phyloP scores from a whole-genome alignment of 106 monocot species.

The Cymbidium sinense region DNA sequence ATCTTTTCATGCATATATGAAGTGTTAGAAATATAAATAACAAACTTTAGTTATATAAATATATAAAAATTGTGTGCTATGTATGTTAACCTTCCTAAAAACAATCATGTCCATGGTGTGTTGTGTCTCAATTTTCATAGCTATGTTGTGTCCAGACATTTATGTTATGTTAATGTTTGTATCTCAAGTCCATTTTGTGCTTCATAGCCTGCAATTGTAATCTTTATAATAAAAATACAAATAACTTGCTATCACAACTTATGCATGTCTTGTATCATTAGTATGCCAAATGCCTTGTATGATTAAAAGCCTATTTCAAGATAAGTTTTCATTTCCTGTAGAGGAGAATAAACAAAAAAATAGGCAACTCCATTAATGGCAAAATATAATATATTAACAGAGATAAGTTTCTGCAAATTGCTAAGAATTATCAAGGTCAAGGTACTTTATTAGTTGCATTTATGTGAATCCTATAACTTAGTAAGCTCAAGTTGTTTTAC shows the following conservation, averaged over 20 bases:
- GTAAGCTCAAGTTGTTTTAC: conserved; percentile 26
- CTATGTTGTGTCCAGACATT: background rate
- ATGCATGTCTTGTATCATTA: background rate
- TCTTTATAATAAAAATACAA: background rate
- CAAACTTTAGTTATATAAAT: too few species aligned
- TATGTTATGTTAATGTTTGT: background rate
- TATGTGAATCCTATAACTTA: background rate
- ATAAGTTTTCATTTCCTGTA: background rate
- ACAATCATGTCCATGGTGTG: background rate
- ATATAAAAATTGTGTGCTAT: too few species aligned
- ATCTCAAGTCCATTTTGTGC: background rate
- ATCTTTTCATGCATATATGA: too few species aligned
- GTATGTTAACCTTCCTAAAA: too few species aligned
- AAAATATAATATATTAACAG: background rate
- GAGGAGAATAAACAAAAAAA: background rate
- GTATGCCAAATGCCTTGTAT: background rate
- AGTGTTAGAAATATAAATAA: too few species aligned
- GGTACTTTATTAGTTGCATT: too few species aligned
- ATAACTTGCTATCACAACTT: conserved; percentile 1
- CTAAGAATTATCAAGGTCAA: too few species aligned
- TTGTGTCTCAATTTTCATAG: background rate
- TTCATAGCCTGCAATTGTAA: background rate
- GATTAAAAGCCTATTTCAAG: background rate
- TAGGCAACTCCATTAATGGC: background rate
- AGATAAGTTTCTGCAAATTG: too few species aligned